Evolutionary conservation across 106 monocot genomes (phyloP).

Genomic region (Allium cepa): DNA sequence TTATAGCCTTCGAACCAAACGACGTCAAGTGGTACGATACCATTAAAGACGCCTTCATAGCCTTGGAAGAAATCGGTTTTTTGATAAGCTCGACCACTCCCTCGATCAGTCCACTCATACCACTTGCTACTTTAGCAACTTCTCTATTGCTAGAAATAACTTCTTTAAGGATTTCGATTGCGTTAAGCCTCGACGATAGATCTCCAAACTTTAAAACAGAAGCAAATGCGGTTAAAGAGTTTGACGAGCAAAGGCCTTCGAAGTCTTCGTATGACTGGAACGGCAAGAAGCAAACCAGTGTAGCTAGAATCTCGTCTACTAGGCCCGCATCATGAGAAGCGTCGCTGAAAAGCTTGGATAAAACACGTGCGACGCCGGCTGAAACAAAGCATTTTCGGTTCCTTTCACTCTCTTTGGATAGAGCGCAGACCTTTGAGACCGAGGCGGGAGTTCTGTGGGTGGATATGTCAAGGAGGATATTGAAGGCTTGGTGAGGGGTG

Average conservation of each 20-base stretch:
- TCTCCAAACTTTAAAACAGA: slow-evolving; percentile 22
- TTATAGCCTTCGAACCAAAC: background rate
- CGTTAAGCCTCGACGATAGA: slow-evolving; percentile 28
- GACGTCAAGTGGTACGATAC: slow-evolving; percentile 35
- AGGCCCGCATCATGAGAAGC: background rate
- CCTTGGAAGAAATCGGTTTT: slow-evolving; percentile 46
- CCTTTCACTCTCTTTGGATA: slow-evolving; percentile 37
- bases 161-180: slow-evolving; percentile 25
- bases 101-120: slow-evolving; percentile 22
- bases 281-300: slow-evolving; percentile 22
- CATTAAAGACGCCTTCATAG: slow-evolving; percentile 51
- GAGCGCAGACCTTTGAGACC: slow-evolving; percentile 9
- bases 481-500: slow-evolving; percentile 6
- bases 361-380: slow-evolving; percentile 14
- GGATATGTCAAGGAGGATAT: slow-evolving; percentile 16
- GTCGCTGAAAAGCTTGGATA: slow-evolving; percentile 19
- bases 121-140: background rate
- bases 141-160: slow-evolving; percentile 14
- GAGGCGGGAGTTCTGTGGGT: background rate
- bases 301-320: slow-evolving; percentile 41
- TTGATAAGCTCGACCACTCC: slow-evolving; percentile 31
- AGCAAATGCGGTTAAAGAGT: slow-evolving; percentile 34
- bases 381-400: slow-evolving; percentile 24
- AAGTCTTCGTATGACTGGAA: slow-evolving; percentile 28
- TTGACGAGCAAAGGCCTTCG: slow-evolving; percentile 13